Percentiles rank a stretch among this genome's conserved stretches.
Conservation (phyloP, 192 early-diverging fungal species). For the Entomortierella lignicola region DNA sequence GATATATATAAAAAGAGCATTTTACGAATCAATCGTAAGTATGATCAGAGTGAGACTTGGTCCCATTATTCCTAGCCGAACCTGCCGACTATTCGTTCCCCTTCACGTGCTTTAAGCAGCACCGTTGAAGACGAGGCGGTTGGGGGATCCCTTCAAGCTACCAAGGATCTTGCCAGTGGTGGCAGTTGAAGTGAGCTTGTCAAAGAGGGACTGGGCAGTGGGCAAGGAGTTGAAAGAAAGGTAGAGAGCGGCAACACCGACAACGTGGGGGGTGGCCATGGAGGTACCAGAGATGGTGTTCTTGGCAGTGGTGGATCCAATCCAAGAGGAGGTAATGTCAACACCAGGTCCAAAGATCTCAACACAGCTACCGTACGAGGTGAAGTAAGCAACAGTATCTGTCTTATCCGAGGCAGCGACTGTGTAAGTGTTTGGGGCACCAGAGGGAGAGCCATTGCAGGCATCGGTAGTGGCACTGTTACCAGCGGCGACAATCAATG, state of each 20-base stretch:
- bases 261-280: constrained; percentile 65
- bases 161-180: constrained; percentile 5
- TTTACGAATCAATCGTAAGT: constrained; percentile 10
- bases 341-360: constrained; percentile 71
- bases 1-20: neutral
- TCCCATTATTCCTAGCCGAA: neutral
- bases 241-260: constrained; percentile 61
- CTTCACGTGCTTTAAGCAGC: constrained; percentile 8
- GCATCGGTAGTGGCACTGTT: constrained; percentile 65
- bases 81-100: constrained; percentile 6
- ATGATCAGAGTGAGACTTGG: neutral
- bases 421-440: constrained; percentile 45
- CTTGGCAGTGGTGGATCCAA: constrained; percentile 22
- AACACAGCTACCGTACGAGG: constrained; percentile 66
- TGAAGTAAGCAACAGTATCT: constrained; percentile 59
- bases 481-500: constrained; percentile 67
- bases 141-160: constrained; percentile 22
- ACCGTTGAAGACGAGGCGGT: constrained; percentile 24
- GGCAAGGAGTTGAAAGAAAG: constrained; percentile 39
- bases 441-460: constrained; percentile 64
- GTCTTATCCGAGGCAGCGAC: constrained; percentile 55
- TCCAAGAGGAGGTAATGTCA: constrained; percentile 57
- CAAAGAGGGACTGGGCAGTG: constrained; percentile 23
- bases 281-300: constrained; percentile 65
- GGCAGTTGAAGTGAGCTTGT: constrained; percentile 4